Base-by-base conservation (phyloP, 2,329 filamentous ascomycete genomes). In the Pseudogymnoascus pannorum region DNA sequence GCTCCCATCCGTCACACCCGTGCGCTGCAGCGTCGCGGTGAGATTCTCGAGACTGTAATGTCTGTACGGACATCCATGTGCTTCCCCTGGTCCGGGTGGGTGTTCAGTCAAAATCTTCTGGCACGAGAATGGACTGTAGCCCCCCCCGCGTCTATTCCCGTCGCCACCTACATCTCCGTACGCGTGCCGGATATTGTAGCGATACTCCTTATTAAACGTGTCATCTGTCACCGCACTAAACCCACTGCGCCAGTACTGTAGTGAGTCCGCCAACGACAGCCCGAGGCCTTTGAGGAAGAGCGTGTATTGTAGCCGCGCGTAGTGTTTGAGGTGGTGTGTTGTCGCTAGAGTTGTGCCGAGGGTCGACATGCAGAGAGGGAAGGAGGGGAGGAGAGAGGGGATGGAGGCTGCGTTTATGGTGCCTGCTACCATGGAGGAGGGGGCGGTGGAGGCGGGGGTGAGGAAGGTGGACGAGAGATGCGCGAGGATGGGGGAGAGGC, bases 81-180 rank as follows among this genome's bases (percentile, higher is more conserved):
- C 83, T 75, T 99, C 92, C 2, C 92, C 92, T 0, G 89, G 84
- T 0, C 92, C 89, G 0, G 93, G 92, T 0, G 91, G 86, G 63
- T 92, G 87, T 71, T 99, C 94, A 0, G 87, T 94, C 24, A 97
- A 79, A 59, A 99, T 92, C 77, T 95, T 97, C 71, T 97, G 93
- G 73, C 94, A 99, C 60, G 89, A 94, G 71, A 91, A 95, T 0
- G 94, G 91, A 57, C 89, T 89, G 73, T 97, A 97, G 18, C 93
- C 93, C 60, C 89, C 84, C 42, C 92, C 89, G 60, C 93, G 85
- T 31, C 93, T 84, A 72, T 96, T 97, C 18, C 86, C 81, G 74
- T 97, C 93, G 62, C 93, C 93, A 60, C 94, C 94, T 0, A 97
- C 94, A 69, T 97, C 93, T 66, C 94, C 94, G 73, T 97, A 99